Percentiles rank a stretch among this genome's conserved stretches.
Evolutionary conservation across 2,329 filamentous ascomycete species (phyloP).

Genomic region (Calonectria leucothoes): DNA sequence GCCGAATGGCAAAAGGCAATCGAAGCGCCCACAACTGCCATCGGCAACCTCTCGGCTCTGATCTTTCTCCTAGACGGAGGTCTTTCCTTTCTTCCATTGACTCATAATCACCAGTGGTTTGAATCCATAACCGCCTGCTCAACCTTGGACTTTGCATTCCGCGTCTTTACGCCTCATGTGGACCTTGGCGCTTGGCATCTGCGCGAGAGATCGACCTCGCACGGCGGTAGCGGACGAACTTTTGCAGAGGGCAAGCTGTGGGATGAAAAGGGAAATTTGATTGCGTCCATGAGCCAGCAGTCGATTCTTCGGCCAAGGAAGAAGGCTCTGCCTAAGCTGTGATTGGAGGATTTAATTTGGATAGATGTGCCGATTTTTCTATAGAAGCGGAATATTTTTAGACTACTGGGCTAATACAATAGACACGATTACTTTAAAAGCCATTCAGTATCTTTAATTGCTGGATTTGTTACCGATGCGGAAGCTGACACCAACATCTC

Average conservation of each 20-base stretch:
- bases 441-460: too few species aligned
- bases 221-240: conserved; percentile 54
- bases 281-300: conserved; percentile 63
- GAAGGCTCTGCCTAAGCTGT: conserved; percentile 25
- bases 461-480: neutral
- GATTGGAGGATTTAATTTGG: neutral
- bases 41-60: conserved; percentile 51
- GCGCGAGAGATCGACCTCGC: conserved; percentile 52
- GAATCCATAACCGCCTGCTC: conserved; percentile 57
- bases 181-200: conserved; percentile 57
- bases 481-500: neutral
- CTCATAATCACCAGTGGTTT: conserved; percentile 55
- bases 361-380: neutral
- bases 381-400: neutral
- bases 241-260: conserved; percentile 58
- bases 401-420: neutral
- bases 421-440: neutral
- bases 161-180: conserved; percentile 53
- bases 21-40: conserved; percentile 30
- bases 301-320: conserved; percentile 45
- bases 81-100: conserved; percentile 56
- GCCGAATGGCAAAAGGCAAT: conserved; percentile 55
- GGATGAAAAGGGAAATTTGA: conserved; percentile 55
- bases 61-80: conserved; percentile 58
- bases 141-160: conserved; percentile 62